Evolutionary conservation across 441 rosid genomes (phyloP), one percentile per base, ranked within the genome.

Genomic region (Lepidium campestre): DNA sequence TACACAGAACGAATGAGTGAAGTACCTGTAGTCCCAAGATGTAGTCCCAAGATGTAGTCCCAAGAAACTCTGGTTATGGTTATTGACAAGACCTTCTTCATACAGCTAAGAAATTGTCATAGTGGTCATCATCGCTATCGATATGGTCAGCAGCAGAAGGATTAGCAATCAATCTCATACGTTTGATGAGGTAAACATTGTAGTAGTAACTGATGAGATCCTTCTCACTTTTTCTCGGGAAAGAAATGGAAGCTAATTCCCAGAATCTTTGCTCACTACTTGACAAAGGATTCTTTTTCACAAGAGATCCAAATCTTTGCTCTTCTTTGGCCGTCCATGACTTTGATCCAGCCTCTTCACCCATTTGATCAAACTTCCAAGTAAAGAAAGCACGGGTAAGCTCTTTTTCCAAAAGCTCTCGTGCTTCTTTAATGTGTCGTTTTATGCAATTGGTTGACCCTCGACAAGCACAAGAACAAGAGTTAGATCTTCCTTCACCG

Each of bases 331-430:
- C 31, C 18, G 81, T 72, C 87, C 84, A 80, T 62, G 75, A 40
- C 6, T 52, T 67, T 17, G 75, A 63, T 10, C 40, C 71, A 8
- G 11, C 18, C 36, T 56, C 56, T 57, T 78, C 79, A 32, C 85
- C 85, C 68, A 83, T 78, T 64, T 81, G 49, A 58, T 81, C 59
- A 32, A 83, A 81, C 23, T 77, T 52, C 83, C 83, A 81, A 13
- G 72, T 68, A 34, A 48, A 63, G 57, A 79, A 83, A 44, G 77
- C 80, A 22, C 69, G 57, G 18, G 70, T 71, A 4, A 80, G 76
- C 12, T 73, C 62, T 20, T 78, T 65, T 29, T 65, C 63, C 56
- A 83, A 44, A 45, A 49, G 65, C 53, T 22, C 67, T 39, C 71
- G 57, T 46, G 73, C 76, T 52, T 76, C 77, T 65, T 10, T 50